Conservation (phyloP, 345 rosid species). For the Eucalyptus sp. region DNA sequence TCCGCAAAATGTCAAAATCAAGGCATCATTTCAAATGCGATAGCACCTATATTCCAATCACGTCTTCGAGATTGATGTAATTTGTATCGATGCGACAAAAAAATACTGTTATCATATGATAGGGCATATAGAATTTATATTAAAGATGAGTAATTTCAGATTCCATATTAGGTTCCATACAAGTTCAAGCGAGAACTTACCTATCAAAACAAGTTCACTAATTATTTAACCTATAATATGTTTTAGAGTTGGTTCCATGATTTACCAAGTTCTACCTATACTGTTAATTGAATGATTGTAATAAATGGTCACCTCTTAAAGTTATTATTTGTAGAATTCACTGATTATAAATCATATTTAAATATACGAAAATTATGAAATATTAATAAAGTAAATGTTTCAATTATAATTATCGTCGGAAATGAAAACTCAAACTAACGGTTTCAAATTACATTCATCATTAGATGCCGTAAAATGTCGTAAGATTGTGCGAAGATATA, state of each 20-base stretch:
- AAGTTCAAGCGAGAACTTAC: fast-evolving
- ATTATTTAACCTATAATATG: too few species aligned
- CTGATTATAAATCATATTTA: not conserved
- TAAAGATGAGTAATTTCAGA: fast-evolving
- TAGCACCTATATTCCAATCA: not conserved
- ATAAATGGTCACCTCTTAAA: not conserved
- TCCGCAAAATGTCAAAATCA: fast-evolving
- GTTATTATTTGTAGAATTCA: fast-evolving
- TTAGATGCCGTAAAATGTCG: fast-evolving
- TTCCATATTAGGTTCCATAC: fast-evolving
- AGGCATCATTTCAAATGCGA: not conserved
- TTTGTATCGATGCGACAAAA: fast-evolving
- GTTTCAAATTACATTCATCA: too few species aligned
- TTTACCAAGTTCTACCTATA: too few species aligned
- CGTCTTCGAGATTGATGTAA: not conserved
- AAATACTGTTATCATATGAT: not conserved
- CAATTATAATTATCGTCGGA: fast-evolving
- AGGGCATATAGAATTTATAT: not conserved
- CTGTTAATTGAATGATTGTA: not conserved
- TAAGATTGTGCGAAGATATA: fast-evolving
- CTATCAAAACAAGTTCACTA: fast-evolving
- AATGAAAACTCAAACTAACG: too few species aligned
- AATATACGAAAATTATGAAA: too few species aligned
- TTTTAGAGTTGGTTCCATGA: too few species aligned
- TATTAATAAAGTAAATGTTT: too few species aligned